Base-by-base conservation (phyloP, 805 yeast genomes). In the Metschnikowia continentalis region DNA sequence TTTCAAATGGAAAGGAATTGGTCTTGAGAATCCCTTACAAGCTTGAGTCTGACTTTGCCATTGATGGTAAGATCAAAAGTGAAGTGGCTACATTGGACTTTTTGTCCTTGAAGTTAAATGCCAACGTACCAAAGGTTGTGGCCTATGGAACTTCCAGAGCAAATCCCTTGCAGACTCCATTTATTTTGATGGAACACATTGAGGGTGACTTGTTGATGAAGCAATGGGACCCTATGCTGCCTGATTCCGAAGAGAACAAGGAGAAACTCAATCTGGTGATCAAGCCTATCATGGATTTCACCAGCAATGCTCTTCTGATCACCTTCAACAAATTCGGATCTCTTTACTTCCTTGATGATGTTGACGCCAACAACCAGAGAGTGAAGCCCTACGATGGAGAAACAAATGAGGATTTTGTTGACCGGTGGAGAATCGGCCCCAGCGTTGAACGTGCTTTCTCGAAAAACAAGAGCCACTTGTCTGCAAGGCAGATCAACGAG, bases 21-120 rank as follows among this genome's bases (percentile, higher is more conserved):
- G 80, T 88, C 30, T 76, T 94, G 67, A 81, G 99, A 67, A 80
- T 94, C 48, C 99, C 98, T 20, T 94, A 94, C 65, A 79, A 81
- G 47, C 71, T 84, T 52, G 87, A 86, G 46, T 77, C 90, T 19
- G 88, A 85, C 51, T 75, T 75, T 48, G 78, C 84, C 32, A 82
- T 82, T 50, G 77, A 81, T 43, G 77, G 85, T 54, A 84, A 88
- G 59, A 75, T 92, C 61, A 83, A 86, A 65, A 82, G 90, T 65
- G 99, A 92, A 68, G 97, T 84, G 48, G 99, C 99, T 19, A 92
- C 98, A 0, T 74, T 88, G 76, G 98, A 92, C 68, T 94, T 88
- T 67, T 76, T 85, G 49, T 67, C 75, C 35, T 68, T 79, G 56
- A 88, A 89, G 63, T 69, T 88, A 49, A 82, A 82, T 1, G 67